Base-by-base conservation (phyloP, 495 filamentous ascomycete genomes). In the Xylaria telfairii region DNA sequence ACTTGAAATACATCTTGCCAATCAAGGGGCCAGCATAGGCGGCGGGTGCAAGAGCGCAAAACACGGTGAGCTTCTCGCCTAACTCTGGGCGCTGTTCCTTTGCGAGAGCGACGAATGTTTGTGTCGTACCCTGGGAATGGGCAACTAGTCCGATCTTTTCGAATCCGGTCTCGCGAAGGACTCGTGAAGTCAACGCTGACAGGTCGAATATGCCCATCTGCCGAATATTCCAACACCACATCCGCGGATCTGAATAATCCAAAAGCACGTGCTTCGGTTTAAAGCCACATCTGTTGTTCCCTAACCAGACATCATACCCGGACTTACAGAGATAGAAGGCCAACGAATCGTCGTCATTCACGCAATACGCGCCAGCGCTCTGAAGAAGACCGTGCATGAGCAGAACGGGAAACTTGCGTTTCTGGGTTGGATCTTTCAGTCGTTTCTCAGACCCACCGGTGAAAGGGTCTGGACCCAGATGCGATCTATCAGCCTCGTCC, bases 191-290 rank as follows among this genome's bases (percentile, higher is more conserved):
- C n/a, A 98, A 85, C 0, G 94, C 94, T 1, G 96, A 86, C n/a
- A 98, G 87, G 78, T 98, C 95, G 70, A 96, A 88, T 0, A 93
- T 90, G 17, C 95, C 96, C 90, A 98, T 95, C 80, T 97, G 93
- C 0, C 92, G 88, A 67, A 98, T 96, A 75, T 97, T 97, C 95
- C 95, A 98, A 13, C 91, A 88, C 95, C 95, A 98, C 94, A 98
- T 97, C 24, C 95, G 88, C 7, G 95, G 95, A 75, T 98, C 95
- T 21, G 82, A 82, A 69, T 90, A 88, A 1, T 84, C 83, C 54
- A 98, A 83, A 15, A 90, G 82, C 1, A 86, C 87, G 74, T 98
- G 95, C 71, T 89, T 85, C 3, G 95, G 94, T 1, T 86, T 76
- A 77, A 95, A 92, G 15, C 95, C 96, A 77, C 96, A 98, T 28